phyloP scores from a whole-genome alignment of 306 rosid genomes.

The Rosa lucieae region DNA sequence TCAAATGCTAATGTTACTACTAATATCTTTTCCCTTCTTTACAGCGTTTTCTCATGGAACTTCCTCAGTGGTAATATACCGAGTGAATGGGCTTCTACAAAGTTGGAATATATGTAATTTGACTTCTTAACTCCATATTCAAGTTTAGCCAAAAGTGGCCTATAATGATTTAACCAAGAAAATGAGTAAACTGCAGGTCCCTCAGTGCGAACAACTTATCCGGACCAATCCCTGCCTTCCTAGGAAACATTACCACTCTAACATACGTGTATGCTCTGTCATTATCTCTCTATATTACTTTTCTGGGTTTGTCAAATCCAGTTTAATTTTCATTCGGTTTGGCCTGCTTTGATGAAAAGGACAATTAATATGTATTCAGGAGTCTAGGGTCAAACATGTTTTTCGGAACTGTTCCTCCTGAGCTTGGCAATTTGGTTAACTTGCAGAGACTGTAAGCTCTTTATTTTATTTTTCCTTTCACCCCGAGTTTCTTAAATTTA shows the following conservation, averaged over 20 bases:
- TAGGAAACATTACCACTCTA: too few species aligned
- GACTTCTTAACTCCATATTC: background rate
- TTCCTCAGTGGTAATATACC: slow-evolving; percentile 26
- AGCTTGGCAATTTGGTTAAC: too few species aligned
- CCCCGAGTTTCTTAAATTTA: too few species aligned
- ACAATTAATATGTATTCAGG: too few species aligned
- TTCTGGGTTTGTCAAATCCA: background rate
- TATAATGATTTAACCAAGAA: background rate
- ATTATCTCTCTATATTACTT: background rate
- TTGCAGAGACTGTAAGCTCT: too few species aligned
- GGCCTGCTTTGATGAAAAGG: too few species aligned
- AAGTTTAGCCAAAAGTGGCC: background rate
- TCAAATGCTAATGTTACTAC: background rate
- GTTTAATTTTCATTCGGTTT: too few species aligned
- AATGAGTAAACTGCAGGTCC: slow-evolving; percentile 21
- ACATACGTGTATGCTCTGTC: too few species aligned
- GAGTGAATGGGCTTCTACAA: background rate
- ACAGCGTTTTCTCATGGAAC: slow-evolving; percentile 20
- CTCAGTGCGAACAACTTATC: background rate
- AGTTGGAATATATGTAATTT: background rate
- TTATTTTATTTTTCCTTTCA: too few species aligned
- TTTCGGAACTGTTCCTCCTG: too few species aligned
- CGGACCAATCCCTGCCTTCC: too few species aligned
- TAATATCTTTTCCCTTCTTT: background rate
- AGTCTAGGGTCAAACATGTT: too few species aligned